phyloP scores from a whole-genome alignment of 306 rosid genomes.

The Acmispon strigosus region DNA sequence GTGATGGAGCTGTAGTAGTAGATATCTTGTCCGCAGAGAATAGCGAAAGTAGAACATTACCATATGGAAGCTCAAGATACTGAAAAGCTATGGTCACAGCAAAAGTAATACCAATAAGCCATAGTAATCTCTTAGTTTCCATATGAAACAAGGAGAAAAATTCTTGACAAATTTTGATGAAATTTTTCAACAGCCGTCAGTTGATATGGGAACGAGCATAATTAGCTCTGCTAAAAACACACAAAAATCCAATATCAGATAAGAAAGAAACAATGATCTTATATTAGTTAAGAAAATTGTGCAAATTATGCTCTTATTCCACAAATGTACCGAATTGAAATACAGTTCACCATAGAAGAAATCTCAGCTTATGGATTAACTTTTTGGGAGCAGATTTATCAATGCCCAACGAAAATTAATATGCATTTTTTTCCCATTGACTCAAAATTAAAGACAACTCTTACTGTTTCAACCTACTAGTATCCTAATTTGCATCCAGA shows the following conservation, averaged over 20 bases:
- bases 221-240: background rate
- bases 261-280: too few relatives aligned
- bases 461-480: background rate
- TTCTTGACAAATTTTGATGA: slow-evolving; percentile 54
- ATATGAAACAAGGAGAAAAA: slow-evolving; percentile 35
- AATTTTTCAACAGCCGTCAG: background rate
- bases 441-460: background rate
- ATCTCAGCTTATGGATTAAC: too few relatives aligned
- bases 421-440: too few relatives aligned
- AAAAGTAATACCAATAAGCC: slow-evolving; percentile 44
- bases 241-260: background rate
- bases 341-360: too few relatives aligned
- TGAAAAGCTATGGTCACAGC: slow-evolving; percentile 42
- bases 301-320: too few relatives aligned
- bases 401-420: too few relatives aligned
- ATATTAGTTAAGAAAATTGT: too few relatives aligned
- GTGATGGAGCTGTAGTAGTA: too few relatives aligned
- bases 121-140: slow-evolving; percentile 48
- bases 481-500: background rate
- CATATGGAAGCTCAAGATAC: slow-evolving; percentile 49
- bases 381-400: too few relatives aligned
- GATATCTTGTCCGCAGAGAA: too few relatives aligned
- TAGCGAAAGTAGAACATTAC: slow-evolving; percentile 31
- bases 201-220: slow-evolving; percentile 19
- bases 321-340: too few relatives aligned